phyloP scores from a whole-genome alignment of 2,329 filamentous ascomycete genomes.

The Verticillium klebahnii region DNA sequence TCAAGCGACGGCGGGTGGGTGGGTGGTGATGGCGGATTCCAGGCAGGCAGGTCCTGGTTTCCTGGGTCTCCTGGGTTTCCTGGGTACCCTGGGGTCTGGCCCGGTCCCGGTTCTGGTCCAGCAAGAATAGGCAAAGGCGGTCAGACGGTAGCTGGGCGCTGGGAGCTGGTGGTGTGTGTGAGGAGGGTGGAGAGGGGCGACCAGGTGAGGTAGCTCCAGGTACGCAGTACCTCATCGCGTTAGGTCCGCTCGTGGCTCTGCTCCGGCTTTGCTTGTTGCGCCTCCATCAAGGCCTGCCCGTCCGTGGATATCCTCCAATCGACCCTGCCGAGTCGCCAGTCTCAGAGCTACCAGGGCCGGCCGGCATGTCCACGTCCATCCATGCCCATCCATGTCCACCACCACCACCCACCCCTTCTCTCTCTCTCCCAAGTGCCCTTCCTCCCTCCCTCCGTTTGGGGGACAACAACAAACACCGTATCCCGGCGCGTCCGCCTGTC shows the following conservation, averaged over 20 bases:
- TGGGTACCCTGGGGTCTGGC: background rate
- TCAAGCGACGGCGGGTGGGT: conserved; percentile 1
- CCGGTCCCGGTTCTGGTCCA: background rate
- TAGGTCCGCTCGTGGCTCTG: background rate
- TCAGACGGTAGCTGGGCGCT: background rate
- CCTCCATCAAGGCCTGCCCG: too few relatives aligned
- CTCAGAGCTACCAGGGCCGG: conserved; percentile 10
- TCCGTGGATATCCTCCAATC: background rate
- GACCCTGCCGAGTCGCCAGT: conserved; percentile 10
- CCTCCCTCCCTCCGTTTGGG: too few relatives aligned
- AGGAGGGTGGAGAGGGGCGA: too few relatives aligned
- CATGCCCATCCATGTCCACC: background rate
- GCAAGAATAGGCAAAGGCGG: background rate
- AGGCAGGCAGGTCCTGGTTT: background rate
- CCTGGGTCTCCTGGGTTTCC: background rate
- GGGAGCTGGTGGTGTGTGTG: background rate
- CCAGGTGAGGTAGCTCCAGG: background rate
- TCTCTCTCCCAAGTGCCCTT: background rate
- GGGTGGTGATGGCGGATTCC: conserved; percentile 6
- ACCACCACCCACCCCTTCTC: background rate
- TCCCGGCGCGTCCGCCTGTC: too few relatives aligned
- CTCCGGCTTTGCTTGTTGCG: background rate
- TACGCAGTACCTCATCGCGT: background rate
- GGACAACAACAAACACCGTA: too few relatives aligned
- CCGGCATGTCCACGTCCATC: background rate